phyloP scores from a whole-genome alignment of 305 asterid species.

The Fraxinus albicans region DNA sequence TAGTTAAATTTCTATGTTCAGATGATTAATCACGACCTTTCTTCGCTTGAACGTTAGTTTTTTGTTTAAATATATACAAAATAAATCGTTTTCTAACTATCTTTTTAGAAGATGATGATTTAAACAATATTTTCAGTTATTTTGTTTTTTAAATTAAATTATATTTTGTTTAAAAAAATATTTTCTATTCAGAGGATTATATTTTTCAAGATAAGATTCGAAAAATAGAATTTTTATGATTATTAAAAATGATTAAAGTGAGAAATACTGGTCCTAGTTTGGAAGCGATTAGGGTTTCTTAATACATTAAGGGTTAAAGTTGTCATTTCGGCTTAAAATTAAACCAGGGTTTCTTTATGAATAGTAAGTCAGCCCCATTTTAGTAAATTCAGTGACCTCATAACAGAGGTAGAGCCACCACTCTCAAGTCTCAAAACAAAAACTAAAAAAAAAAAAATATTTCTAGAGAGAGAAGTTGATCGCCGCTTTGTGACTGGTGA shows the following conservation, averaged over 20 bases:
- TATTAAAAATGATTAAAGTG: not conserved
- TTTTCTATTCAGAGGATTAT: not conserved
- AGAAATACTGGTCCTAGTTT: not conserved
- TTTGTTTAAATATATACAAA: not conserved
- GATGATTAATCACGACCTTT: not conserved
- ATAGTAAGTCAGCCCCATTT: not conserved
- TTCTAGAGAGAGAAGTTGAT: conserved; percentile 2
- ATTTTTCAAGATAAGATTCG: not conserved
- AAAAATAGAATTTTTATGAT: too few relatives aligned
- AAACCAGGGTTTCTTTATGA: not conserved
- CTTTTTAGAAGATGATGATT: not conserved
- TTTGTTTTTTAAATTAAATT: not conserved
- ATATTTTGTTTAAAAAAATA: not conserved
- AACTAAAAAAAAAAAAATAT: not conserved
- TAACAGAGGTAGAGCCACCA: not conserved
- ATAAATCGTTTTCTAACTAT: not conserved
- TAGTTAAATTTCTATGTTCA: not conserved
- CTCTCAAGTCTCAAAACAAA: not conserved
- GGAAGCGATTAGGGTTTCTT: not conserved
- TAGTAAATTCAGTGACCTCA: not conserved
- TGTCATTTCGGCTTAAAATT: not conserved
- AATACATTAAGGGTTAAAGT: not conserved
- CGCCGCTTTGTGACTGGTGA: not conserved
- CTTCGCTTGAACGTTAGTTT: not conserved
- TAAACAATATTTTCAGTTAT: not conserved